Evolutionary conservation across 2,329 filamentous ascomycete species (phyloP).

Genomic region (Cladosporium sp.): DNA sequence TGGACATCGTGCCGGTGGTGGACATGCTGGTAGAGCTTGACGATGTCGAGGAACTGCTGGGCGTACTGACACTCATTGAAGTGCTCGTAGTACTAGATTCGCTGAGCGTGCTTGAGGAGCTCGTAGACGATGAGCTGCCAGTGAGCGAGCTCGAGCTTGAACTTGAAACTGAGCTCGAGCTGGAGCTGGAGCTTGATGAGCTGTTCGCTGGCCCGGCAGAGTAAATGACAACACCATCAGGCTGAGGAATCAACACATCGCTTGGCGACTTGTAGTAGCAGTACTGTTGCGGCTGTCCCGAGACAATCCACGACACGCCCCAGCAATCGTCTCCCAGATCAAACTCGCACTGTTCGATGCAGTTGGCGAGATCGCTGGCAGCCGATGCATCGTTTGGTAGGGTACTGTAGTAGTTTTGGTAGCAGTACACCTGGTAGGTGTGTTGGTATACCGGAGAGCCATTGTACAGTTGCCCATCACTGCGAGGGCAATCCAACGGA

Average conservation of each 20-base stretch:
- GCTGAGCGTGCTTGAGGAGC: not conserved
- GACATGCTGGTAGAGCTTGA: not conserved
- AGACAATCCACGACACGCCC: slow-evolving; percentile 5
- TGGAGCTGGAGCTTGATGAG: slow-evolving; percentile 1
- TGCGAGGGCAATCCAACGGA: slow-evolving; percentile 4
- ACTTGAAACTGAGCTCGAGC: slow-evolving; percentile 3
- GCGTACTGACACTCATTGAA: too few relatives aligned
- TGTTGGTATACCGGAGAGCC: not conserved
- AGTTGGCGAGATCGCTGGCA: slow-evolving; percentile 3
- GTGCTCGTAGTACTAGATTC: not conserved
- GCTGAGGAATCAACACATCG: not conserved
- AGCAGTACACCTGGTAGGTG: slow-evolving; percentile 10
- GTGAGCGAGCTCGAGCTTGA: slow-evolving; percentile 3
- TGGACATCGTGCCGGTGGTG: not conserved
- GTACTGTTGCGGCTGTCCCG: slow-evolving; percentile 5
- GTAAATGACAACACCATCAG: slow-evolving; percentile 1
- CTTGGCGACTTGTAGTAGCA: slow-evolving; percentile 8
- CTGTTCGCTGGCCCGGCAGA: not conserved
- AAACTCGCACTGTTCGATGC: slow-evolving; percentile 8
- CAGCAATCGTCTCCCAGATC: slow-evolving; percentile 1
- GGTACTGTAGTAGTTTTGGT: not conserved
- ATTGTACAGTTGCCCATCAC: slow-evolving; percentile 2
- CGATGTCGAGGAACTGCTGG: not conserved
- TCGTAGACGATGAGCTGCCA: not conserved
- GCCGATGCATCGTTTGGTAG: not conserved